Base-by-base conservation (phyloP, 1,284 basidiomycete genomes). In the Sporisorium scitamineum region DNA sequence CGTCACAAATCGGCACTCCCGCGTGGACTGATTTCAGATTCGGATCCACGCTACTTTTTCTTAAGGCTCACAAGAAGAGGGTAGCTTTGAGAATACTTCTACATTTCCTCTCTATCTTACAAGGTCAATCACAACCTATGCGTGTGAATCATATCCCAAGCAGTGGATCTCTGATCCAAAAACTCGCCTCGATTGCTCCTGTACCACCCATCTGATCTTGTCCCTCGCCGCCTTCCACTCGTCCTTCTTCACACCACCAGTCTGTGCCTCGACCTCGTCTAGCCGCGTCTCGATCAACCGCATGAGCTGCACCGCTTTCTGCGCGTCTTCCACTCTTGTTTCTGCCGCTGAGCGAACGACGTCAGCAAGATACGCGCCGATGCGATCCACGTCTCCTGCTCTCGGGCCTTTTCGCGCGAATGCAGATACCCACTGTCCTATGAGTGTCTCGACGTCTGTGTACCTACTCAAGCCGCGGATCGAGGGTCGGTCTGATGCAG, bases 351-450 rank as follows among this genome's bases (percentile, higher is more conserved):
- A 24, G 1, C 53, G 47, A 5, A 75, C 60, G 2, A 70, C 29
- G 7, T 63, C 59, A 1, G 60, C 66, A 2, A 76, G 41, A 37
- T 69, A 76, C 3, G 45, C 18, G 0, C 55, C 61, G 39, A 83
- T 58, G 7, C 62, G 51, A 52, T 64, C 58, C 2, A 83, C 77
- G 47, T 83, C 81, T 14, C 75, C 75, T 3, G 54, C 41, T 10
- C 76, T 51, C 4, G 81, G 81, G 3, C 74, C 73, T 14, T 63
- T 59, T 10, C 22, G 26, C 3, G 71, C 70, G 34, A 76, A 76
- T 18, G 67, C 68, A 2, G 41, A 22, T 4, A 76, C 61, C 81
- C 81, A 82, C 27, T 65, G 66, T 3, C 52, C n/a, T 13, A 80
- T 56, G 29, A 74, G 58, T 32, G 44, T 42, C 22, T 57, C 51